Evolutionary conservation across 2,329 filamentous ascomycete species (phyloP).

Genomic region (Magnaporthiopsis poae): DNA sequence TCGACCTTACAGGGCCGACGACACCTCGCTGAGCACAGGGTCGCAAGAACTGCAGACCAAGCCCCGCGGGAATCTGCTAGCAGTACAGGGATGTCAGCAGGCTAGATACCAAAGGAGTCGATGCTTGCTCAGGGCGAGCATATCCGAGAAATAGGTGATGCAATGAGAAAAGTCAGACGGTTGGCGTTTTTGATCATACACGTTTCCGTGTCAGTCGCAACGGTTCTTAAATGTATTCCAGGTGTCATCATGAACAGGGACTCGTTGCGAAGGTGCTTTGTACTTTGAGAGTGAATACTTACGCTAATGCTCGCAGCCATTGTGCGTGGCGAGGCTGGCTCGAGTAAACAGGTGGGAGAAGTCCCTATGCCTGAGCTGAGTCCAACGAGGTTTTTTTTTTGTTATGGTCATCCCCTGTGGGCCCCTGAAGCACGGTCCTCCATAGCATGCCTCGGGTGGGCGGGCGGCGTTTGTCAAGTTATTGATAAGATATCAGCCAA

Average conservation of each 20-base stretch:
- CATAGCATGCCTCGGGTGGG: background rate
- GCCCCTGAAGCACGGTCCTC: background rate
- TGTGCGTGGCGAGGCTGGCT: background rate
- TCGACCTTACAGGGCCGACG: background rate
- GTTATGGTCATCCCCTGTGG: background rate
- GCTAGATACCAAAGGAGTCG: background rate
- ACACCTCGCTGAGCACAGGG: conserved; percentile 40
- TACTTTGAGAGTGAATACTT: background rate
- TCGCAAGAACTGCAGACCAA: conserved; percentile 41
- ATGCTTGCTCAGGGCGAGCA: background rate
- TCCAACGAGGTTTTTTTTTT: background rate
- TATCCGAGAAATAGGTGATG: background rate
- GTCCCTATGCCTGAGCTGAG: background rate
- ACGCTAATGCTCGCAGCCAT: background rate
- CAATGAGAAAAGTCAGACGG: conserved; percentile 20
- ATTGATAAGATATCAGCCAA: background rate
- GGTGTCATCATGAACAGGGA: conserved; percentile 36
- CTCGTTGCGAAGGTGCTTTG: background rate
- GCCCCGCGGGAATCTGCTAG: background rate
- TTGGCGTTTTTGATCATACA: conserved; percentile 45
- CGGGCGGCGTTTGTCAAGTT: background rate
- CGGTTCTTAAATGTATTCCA: conserved; percentile 43
- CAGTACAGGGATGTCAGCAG: background rate
- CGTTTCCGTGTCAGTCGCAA: conserved; percentile 46
- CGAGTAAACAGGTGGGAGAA: background rate